Evolutionary conservation across 495 filamentous ascomycete species (phyloP).

Genomic region (Articulospora tetracladia): DNA sequence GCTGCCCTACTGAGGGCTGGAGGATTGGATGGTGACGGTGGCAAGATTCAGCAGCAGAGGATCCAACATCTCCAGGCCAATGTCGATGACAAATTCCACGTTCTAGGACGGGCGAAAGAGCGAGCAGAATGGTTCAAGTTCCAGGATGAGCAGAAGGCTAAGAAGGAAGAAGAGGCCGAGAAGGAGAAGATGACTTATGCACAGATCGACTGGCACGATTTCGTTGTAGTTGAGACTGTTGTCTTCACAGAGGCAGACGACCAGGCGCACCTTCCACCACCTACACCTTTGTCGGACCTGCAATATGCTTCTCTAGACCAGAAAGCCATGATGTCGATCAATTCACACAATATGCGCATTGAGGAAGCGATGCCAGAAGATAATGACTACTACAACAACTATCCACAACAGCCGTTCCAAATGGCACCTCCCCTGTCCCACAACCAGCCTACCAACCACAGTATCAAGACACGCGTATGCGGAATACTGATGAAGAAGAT

Average conservation of each 20-base stretch:
- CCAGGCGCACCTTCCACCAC: constrained; percentile 78
- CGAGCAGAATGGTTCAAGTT: constrained; percentile 83
- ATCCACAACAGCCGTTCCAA: constrained; percentile 39
- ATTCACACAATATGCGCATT: constrained; percentile 69
- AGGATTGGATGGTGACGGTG: constrained; percentile 62
- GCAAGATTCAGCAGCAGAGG: constrained; percentile 64
- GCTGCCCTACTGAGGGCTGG: constrained; percentile 71
- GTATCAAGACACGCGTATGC: constrained; percentile 26
- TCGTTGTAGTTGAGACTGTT: constrained; percentile 95
- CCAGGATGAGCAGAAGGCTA: constrained; percentile 79
- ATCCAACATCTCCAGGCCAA: constrained; percentile 75
- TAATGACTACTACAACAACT: constrained; percentile 54
- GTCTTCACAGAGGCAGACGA: constrained; percentile 88
- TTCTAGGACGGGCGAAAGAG: constrained; percentile 75
- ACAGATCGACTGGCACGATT: constrained; percentile 98
- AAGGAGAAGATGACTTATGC: constrained; percentile 80
- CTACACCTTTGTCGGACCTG: constrained; percentile 82
- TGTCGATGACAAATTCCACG: constrained; percentile 70
- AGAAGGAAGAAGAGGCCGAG: constrained; percentile 85
- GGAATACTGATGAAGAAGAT: constrained; percentile 46
- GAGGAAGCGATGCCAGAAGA: constrained; percentile 95
- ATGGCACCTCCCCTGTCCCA: constrained; percentile 28
- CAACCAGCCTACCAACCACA: constrained; percentile 20
- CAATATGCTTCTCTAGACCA: constrained; percentile 93
- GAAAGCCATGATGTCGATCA: constrained; percentile 83